These are phyloP conservation scores for Fusarium sp. DNA, from an alignment of 2,329 filamentous ascomycete species.

Conservation along the genomic window DNA sequence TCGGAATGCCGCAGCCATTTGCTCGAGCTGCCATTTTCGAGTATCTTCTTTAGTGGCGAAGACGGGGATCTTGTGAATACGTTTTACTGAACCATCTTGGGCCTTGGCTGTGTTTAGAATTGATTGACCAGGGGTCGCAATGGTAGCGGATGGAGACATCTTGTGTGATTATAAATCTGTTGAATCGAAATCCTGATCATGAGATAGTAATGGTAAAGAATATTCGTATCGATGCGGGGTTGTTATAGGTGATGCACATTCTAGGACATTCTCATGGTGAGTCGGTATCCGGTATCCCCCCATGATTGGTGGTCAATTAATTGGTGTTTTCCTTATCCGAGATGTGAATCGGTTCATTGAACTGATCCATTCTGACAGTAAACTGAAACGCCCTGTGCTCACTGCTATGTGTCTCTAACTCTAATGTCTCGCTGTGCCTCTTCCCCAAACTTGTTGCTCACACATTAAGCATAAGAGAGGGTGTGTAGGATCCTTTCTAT, in stretches of 20 bases:
- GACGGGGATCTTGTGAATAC: slow-evolving; percentile 37
- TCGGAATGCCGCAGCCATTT: slow-evolving; percentile 60
- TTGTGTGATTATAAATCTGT: neutral
- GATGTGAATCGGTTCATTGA: neutral
- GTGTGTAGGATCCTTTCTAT: neutral
- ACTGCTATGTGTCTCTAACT: neutral
- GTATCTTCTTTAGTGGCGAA: slow-evolving; percentile 39
- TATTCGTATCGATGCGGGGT: slow-evolving; percentile 9
- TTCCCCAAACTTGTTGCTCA: neutral
- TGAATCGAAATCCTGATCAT: neutral
- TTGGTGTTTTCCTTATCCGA: slow-evolving; percentile 18
- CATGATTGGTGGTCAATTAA: slow-evolving; percentile 20
- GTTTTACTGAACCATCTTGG: slow-evolving; percentile 27
- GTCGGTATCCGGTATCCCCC: neutral
- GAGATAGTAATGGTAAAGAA: neutral
- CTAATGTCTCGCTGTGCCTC: neutral
- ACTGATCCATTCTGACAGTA: neutral
- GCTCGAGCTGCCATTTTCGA: slow-evolving; percentile 50
- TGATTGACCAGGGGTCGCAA: neutral
- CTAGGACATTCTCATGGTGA: slow-evolving; percentile 7
- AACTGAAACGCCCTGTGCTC: neutral
- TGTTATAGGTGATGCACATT: neutral
- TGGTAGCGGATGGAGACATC: slow-evolving; percentile 34
- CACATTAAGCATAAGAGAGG: neutral
- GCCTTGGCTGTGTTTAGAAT: slow-evolving; percentile 24